These are phyloP conservation scores for Mikania micrantha DNA, from an alignment of 129 eudicot species.

Conservation along the genomic window DNA sequence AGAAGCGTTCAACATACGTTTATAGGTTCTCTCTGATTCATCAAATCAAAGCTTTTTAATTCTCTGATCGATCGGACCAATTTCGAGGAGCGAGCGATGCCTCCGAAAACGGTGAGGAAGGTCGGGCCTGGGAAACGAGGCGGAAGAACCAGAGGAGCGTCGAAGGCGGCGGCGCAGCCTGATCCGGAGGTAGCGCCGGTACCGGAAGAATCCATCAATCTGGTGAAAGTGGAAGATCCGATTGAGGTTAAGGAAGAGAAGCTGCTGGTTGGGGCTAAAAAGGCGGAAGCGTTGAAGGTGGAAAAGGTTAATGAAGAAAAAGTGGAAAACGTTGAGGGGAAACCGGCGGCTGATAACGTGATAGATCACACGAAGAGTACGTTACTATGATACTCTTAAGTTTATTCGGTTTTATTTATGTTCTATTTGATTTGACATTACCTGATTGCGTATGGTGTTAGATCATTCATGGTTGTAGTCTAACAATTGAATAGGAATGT, in stretches of 20 bases:
- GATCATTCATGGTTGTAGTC: not conserved
- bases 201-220: slow-evolving; percentile 26
- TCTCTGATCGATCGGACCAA: not conserved
- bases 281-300: slow-evolving; percentile 14
- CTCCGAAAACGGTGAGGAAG: slow-evolving; percentile 54
- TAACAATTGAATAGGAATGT: not conserved
- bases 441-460: not conserved
- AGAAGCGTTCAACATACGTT: slow-evolving; percentile 1
- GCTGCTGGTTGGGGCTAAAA: slow-evolving; percentile 18
- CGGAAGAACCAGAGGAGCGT: slow-evolving; percentile 37
- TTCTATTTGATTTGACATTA: not conserved
- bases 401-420: not conserved
- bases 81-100: slow-evolving; percentile 36
- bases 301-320: slow-evolving; percentile 20
- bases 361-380: slow-evolving; percentile 35
- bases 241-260: slow-evolving; percentile 23
- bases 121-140: slow-evolving; percentile 59
- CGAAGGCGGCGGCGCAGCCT: slow-evolving; percentile 28
- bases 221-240: slow-evolving; percentile 18
- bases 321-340: slow-evolving; percentile 20
- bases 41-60: not conserved
- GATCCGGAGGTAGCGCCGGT: slow-evolving; percentile 27
- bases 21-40: not conserved
- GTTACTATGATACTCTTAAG: slow-evolving; percentile 15
- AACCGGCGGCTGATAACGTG: slow-evolving; percentile 23